These are phyloP conservation scores for Penicillium riverlandense DNA, from an alignment of 495 filamentous ascomycete species.

Conservation along the genomic window DNA sequence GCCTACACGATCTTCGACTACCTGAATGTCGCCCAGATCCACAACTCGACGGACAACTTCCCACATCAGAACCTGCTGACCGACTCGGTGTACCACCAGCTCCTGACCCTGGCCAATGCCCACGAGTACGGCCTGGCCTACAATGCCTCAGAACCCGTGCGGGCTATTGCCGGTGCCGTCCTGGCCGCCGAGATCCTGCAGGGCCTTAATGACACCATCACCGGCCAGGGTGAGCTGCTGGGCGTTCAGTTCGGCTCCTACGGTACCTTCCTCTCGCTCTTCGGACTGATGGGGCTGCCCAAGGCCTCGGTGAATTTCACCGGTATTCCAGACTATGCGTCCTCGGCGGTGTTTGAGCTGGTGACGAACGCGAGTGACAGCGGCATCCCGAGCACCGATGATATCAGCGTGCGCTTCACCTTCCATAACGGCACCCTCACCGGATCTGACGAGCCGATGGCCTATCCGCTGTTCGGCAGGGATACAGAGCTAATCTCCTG, in stretches of 20 bases:
- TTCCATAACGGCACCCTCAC: conserved; percentile 46
- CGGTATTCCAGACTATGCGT: conserved; percentile 45
- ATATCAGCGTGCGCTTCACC: conserved; percentile 40
- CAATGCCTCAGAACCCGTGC: conserved; percentile 37
- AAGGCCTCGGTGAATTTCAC: conserved; percentile 29
- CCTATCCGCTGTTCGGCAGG: conserved; percentile 39
- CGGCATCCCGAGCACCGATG: conserved; percentile 23
- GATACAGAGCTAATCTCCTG: conserved; percentile 23
- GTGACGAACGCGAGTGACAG: conserved; percentile 34
- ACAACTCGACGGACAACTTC: conserved; percentile 38
- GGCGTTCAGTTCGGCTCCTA: conserved; percentile 42
- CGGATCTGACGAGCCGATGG: conserved; percentile 15
- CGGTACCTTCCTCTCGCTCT: conserved; percentile 40
- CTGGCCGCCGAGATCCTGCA: conserved; percentile 41
- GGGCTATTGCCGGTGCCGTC: conserved; percentile 40
- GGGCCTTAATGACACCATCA: conserved; percentile 34
- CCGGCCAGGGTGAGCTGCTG: conserved; percentile 25
- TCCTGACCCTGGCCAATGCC: conserved; percentile 39
- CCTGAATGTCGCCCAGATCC: conserved; percentile 47
- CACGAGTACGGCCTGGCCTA: conserved; percentile 49
- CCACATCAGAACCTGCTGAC: conserved; percentile 26
- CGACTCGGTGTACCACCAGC: conserved; percentile 23
- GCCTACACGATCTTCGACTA: conserved; percentile 60
- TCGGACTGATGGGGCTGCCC: conserved; percentile 39
- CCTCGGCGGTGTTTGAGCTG: conserved; percentile 44